Base-by-base conservation (phyloP, 108 stramenopile genomes). In the Nannochloropsis salina region DNA sequence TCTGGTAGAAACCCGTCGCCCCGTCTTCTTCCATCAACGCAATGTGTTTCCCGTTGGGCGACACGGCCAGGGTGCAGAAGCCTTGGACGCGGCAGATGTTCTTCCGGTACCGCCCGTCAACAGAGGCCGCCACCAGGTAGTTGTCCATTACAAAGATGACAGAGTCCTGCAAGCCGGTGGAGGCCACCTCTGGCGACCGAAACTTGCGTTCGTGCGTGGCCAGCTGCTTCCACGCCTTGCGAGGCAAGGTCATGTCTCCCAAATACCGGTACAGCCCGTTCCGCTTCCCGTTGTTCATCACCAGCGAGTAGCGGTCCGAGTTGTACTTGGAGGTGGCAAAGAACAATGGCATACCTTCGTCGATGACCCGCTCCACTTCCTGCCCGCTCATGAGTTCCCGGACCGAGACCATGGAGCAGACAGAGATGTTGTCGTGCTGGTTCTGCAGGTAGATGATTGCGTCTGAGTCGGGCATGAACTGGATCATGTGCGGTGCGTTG, bases 381-480 rank as follows among this genome's bases (percentile, higher is more conserved):
- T 74, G 61, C 1, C 61, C 61, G 15, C 20, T n/a, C 61, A 15
- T 15, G 61, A 74, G 61, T n/a, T 74, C 61, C 15, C 61, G 61
- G 5, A 74, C 61, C 6, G 61, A 74, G 20, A 74, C 61, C 61
- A 74, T 74, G 61, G 61, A 74, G n/a, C 61, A 74, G 20, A 74
- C 4, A 15, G 61, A 74, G 1, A 74, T 74, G 61, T 74, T 74
- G 61, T 74, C 61, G 61, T 74, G 61, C 61, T 74, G 61, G 61
- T 74, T 74, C 61, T 74, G 61, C 61, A 74, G 61, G 6, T 74
- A 74, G n/a, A 74, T 74, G 4, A 74, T 74, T n/a, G 61, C n/a
- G 61, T 74, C 61, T n/a, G 61, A 74, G n/a, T 74, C 61, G n/a
- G 61, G 61, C 61, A 74, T 74, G 8, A 74, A 74, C 61, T 74